Evolutionary conservation across 73 alveolate genomes (phyloP), one percentile per base, ranked within the genome.

Genomic region (Blepharisma japonicum): DNA sequence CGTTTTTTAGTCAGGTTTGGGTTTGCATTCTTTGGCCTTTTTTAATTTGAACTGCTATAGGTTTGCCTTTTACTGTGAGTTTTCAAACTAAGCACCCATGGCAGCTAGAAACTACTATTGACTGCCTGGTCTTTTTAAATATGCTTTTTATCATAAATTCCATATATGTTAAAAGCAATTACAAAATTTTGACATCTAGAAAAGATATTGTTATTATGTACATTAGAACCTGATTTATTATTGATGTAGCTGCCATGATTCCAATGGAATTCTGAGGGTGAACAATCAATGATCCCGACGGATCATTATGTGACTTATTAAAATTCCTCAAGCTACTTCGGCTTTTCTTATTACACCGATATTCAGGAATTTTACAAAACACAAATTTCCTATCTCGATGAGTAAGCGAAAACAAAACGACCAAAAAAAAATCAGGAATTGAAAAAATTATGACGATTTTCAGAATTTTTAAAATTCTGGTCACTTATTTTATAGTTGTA

Each of bases 321-420:
- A 80, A 32, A 49, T 80, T 45, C 79, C 79, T 21, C 6, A 79
- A 71, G 6, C 56, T 68, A 68, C 47, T n/a, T 32, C 25, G 53
- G 6, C 79, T 6, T 80, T 53, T 74, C 21, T 80, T 8, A 48
- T 53, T 20, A 5, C 71, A 7, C 78, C 78, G 20, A 51, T 49
- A 7, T 71, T 80, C 61, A 47, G 77, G 47, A 71, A 42, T 48
- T 70, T 78, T 14, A 80, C 11, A 6, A 20, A 32, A 9, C 6
- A 80, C 38, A 45, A 51, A 6, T 71, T 32, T 32, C 42, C 42
- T 32, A 32, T 32, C 42, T 32, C 42, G 42, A 3, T 32, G 42
- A 3, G 3, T 32, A 32, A 32, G 42, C 42, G 42, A 49, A 23
- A n/a, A 54, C 8, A 9, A 54, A 55, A 38, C 6, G 6, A 9